Percentiles rank a stretch among this genome's conserved stretches.
Conservation (phyloP, 495 filamentous ascomycete genomes). For the Penicillium paxilli region DNA sequence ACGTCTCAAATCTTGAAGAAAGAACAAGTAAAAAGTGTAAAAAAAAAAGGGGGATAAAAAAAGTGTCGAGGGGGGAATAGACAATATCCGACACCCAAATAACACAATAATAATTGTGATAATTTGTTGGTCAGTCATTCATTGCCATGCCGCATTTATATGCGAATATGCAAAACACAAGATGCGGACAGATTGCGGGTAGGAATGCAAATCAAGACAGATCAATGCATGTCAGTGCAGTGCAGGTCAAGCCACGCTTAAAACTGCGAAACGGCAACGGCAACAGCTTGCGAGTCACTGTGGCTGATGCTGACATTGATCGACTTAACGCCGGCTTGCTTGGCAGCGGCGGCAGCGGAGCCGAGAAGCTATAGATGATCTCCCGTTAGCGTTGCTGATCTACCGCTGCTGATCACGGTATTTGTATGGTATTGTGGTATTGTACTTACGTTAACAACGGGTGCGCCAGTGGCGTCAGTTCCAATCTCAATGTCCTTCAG, state of each 20-base stretch:
- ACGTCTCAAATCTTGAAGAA: constrained; percentile 35
- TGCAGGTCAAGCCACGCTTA: constrained; percentile 26
- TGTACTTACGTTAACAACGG: constrained; percentile 74
- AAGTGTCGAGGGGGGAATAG: background rate
- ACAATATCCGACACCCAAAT: background rate
- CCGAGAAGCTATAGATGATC: constrained; percentile 72
- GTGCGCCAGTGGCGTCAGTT: constrained; percentile 76
- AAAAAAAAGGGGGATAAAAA: background rate
- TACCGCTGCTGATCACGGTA: no score
- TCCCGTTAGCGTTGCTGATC: constrained; percentile 32
- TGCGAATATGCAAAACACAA: background rate
- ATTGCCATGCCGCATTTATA: background rate
- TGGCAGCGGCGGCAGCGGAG: constrained; percentile 75
- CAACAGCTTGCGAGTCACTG: constrained; percentile 86
- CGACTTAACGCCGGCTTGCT: constrained; percentile 78
- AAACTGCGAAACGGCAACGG: constrained; percentile 82
- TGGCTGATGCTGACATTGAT: constrained; percentile 94
- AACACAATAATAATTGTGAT: no score
- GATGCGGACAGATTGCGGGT: no score
- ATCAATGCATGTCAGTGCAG: background rate
- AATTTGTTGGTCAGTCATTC: background rate
- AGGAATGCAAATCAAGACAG: no score
- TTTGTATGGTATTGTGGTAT: background rate
- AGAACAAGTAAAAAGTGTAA: no score
- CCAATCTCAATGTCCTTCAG: constrained; percentile 94